Evolutionary conservation across 495 filamentous ascomycete genomes (phyloP), one percentile per base, ranked within the genome.

Genomic region (Neurospora sp.): DNA sequence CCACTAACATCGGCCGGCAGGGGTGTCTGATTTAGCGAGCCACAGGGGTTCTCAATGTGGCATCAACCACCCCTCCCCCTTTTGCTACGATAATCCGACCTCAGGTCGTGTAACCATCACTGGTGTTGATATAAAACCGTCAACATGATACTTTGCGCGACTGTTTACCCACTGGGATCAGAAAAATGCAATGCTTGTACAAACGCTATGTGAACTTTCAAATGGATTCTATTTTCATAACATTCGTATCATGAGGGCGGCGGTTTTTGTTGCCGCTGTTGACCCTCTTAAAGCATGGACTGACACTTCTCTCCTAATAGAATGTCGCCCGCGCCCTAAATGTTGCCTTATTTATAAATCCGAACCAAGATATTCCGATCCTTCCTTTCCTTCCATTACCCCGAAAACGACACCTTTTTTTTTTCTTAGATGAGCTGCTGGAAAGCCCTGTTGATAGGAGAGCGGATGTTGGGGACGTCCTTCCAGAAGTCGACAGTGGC

Each of bases 401-500:
- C 48, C 27, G 12, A 17, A 65, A 35, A 65, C 27, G 68, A 69
- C 17, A 48, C 69, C 40, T 31, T 71, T 44, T 48, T 73, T 42
- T 71, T 39, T 65, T 40, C 70, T 81, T 93, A 95, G 83, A 94
- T 92, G 74, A 95, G 83, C 83, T 96, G 92, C 82, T 89, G 82
- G 86, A 96, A 96, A 72, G 93, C 96, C 79, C 94, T 92, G 89
- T 98, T 97, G 85, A 99, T 83, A 72, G 96, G 96, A 45, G 94
- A 97, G 80, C 96, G 94, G 75, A 97, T 88, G 76, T 91, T 91
- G 79, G 89, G 89, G 75, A 92, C 88, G 76, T 89, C 93, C 91
- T 97, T 98, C 90, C 94, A 99, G 90, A 97, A 98, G 76, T 97
- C 89, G 77, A 99, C 87, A 71, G 96, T 99, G 74, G 90, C 89